Evolutionary conservation across 345 rosid species (phyloP).

Genomic region (Arabis alpina): DNA sequence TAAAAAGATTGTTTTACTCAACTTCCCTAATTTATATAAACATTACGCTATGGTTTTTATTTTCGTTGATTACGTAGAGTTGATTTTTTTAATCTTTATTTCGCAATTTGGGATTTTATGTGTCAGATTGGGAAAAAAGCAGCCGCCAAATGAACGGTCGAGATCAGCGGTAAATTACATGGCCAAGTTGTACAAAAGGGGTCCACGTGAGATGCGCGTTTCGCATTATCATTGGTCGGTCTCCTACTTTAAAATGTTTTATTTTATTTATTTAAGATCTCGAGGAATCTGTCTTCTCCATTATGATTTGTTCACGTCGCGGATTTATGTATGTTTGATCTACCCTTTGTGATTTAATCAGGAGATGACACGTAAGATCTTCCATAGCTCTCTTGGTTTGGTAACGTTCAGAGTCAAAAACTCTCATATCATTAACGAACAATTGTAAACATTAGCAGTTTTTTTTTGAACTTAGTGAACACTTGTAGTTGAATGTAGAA

Average conservation of each 20-base stretch:
- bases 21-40: too few relatives aligned
- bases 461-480: too few relatives aligned
- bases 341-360: background rate
- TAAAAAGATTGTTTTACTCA: too few relatives aligned
- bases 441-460: too few relatives aligned
- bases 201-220: conserved; percentile 45
- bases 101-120: conserved; percentile 31
- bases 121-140: conserved; percentile 38
- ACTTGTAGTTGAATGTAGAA: too few relatives aligned
- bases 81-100: background rate
- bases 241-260: conserved; percentile 17
- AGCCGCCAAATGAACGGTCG: conserved; percentile 47
- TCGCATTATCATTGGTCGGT: conserved; percentile 47
- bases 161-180: conserved; percentile 41
- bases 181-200: conserved; percentile 43
- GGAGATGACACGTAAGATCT: background rate
- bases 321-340: background rate
- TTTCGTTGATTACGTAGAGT: conserved; percentile 27
- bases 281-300: conserved; percentile 38
- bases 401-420: too few relatives aligned
- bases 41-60: background rate
- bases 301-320: conserved; percentile 38
- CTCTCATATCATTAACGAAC: too few relatives aligned
- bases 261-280: conserved; percentile 28
- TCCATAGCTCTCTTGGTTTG: too few relatives aligned